Conservation (phyloP, 495 filamentous ascomycete genomes). For the Aspergillus diversus region DNA sequence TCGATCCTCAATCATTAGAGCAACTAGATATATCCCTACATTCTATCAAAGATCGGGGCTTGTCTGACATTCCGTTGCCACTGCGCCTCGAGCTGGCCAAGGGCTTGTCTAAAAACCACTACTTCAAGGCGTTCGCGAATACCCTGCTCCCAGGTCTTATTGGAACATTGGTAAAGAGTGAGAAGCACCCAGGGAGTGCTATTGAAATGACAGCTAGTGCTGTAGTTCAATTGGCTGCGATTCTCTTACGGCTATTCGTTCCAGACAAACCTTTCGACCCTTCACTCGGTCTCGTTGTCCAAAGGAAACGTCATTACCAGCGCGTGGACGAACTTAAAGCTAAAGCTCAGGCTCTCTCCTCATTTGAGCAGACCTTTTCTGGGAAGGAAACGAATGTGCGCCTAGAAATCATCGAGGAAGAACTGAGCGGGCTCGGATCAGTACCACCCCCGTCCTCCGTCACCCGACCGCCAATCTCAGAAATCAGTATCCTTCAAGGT, state of each 20-base stretch:
- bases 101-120: conserved; percentile 36
- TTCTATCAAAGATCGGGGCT: conserved; percentile 31
- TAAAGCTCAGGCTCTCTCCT: conserved; percentile 62
- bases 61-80: conserved; percentile 15
- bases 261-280: conserved; percentile 88
- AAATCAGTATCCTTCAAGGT: conserved; percentile 72
- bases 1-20: conserved; percentile 36
- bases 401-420: conserved; percentile 58
- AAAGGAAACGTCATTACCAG: conserved; percentile 65
- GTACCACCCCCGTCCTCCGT: conserved; percentile 65
- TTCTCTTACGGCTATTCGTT: conserved; percentile 74
- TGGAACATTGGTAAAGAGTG: conserved; percentile 26
- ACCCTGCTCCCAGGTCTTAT: conserved; percentile 40
- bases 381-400: conserved; percentile 68
- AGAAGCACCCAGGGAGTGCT: conserved; percentile 18
- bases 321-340: conserved; percentile 54
- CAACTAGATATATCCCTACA: conserved; percentile 32
- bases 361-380: conserved; percentile 69
- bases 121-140: conserved; percentile 38
- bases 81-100: conserved; percentile 27
- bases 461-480: conserved; percentile 68
- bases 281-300: conserved; percentile 72
- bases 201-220: conserved; percentile 35
- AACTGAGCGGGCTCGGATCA: conserved; percentile 64
- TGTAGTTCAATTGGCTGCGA: conserved; percentile 43